Evolutionary conservation across 2,329 filamentous ascomycete genomes (phyloP).

Genomic region (Teratosphaeriaceae sp.): DNA sequence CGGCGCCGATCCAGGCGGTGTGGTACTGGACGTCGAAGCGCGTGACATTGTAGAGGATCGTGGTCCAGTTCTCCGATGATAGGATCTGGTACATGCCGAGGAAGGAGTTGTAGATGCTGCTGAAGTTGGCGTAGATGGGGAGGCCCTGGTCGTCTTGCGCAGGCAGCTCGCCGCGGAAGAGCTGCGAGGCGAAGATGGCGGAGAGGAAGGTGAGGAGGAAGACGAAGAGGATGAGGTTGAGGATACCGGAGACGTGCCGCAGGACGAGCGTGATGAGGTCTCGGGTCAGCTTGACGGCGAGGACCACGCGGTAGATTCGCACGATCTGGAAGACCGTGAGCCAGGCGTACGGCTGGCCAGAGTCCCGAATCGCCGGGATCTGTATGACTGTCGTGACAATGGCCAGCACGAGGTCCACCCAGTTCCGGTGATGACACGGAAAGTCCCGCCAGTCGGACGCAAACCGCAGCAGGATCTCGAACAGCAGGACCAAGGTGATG

Average conservation of each 20-base stretch:
- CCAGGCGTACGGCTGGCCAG: constrained; percentile 72
- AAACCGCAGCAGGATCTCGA: constrained; percentile 79
- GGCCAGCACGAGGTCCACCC: constrained; percentile 73
- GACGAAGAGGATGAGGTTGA: constrained; percentile 92
- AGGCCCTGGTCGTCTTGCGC: constrained; percentile 52
- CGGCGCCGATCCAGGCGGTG: constrained; percentile 87
- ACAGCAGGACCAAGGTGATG: constrained; percentile 69
- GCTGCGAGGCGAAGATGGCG: constrained; percentile 85
- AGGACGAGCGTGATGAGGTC: constrained; percentile 81
- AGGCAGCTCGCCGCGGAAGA: constrained; percentile 83
- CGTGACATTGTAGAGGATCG: constrained; percentile 76
- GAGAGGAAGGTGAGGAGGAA: constrained; percentile 92
- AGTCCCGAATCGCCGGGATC: constrained; percentile 69
- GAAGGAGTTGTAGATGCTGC: constrained; percentile 90
- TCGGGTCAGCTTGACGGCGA: constrained; percentile 80
- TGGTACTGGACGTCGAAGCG: constrained; percentile 56
- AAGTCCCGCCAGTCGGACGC: constrained; percentile 75
- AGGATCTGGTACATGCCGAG: constrained; percentile 96
- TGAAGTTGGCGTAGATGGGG: constrained; percentile 67
- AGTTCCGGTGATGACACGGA: constrained; percentile 64
- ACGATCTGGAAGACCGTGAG: constrained; percentile 90
- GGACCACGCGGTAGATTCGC: constrained; percentile 82
- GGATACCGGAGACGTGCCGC: constrained; percentile 84
- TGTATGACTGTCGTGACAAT: constrained; percentile 79
- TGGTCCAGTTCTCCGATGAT: constrained; percentile 94